Conservation (phyloP, 73 alveolate species). For the Paramecium octaurelia region DNA sequence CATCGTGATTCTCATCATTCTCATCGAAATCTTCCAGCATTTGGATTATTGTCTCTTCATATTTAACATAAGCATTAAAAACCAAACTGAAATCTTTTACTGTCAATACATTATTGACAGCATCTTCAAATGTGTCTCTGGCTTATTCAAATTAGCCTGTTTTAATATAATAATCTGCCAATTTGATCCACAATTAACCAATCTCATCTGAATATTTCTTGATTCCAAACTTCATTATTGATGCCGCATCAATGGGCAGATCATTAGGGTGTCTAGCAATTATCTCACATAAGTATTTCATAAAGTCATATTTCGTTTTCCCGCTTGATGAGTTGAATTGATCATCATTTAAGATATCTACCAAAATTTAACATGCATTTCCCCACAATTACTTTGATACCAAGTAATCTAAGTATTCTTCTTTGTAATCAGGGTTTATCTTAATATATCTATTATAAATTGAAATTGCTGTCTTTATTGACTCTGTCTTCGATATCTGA, state of each 20-base stretch:
- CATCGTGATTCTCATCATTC: conserved; percentile 68
- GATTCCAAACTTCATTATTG: conserved; percentile 86
- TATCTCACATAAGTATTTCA: conserved; percentile 90
- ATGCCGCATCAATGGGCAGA: conserved; percentile 71
- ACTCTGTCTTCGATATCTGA: conserved; percentile 30
- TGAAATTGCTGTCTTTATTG: conserved; percentile 59
- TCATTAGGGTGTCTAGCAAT: conserved; percentile 85
- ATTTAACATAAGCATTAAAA: conserved; percentile 90
- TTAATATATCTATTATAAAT: conserved; percentile 80
- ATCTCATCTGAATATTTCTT: conserved; percentile 90
- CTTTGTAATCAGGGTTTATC: conserved; percentile 83
- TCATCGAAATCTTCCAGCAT: conserved; percentile 58
- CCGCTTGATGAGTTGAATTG: conserved; percentile 77
- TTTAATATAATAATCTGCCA: conserved; percentile 89
- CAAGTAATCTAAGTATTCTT: conserved; percentile 84
- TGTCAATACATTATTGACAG: conserved; percentile 83
- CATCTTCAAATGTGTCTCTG: conserved; percentile 94
- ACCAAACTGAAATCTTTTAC: conserved; percentile 94
- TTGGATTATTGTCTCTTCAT: conserved; percentile 84
- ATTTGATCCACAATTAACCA: conserved; percentile 89
- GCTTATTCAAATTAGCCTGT: conserved; percentile 86
- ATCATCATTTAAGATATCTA: conserved; percentile 88
- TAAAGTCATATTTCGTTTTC: conserved; percentile 79
- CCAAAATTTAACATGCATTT: conserved; percentile 75
- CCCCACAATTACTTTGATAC: conserved; percentile 72